Evolutionary conservation across 768 basidiomycete species (phyloP).

Genomic region (Boletus pseudo-olivaceus): DNA sequence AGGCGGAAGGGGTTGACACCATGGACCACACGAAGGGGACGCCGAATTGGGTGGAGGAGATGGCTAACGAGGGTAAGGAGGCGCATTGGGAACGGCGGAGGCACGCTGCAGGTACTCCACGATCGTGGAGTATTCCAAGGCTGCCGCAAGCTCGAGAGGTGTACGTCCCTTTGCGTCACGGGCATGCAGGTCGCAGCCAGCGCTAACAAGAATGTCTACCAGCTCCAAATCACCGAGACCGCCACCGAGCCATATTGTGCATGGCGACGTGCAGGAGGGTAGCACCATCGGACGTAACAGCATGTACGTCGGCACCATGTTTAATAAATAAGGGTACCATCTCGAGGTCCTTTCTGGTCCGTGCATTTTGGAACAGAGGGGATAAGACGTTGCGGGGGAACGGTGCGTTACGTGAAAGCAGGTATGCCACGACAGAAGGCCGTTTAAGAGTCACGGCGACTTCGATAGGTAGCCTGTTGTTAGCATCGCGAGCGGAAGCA

Average conservation of each 20-base stretch:
- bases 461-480: neutral
- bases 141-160: neutral
- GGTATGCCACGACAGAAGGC: neutral
- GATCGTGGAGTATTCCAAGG: fast-evolving
- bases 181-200: neutral
- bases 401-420: neutral
- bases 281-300: neutral
- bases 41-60: no score
- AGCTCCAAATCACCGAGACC: no score
- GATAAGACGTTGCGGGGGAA: neutral
- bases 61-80: neutral
- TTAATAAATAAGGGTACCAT: neutral
- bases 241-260: no score
- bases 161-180: neutral
- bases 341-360: fast-evolving
- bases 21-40: no score
- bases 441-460: neutral
- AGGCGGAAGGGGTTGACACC: no score
- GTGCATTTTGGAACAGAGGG: fast-evolving
- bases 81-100: neutral
- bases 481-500: neutral
- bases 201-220: neutral
- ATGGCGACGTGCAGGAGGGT: neutral
- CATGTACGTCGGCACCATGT: neutral
- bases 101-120: neutral